phyloP scores from a whole-genome alignment of 768 basidiomycete species.

The Suillus lakei region DNA sequence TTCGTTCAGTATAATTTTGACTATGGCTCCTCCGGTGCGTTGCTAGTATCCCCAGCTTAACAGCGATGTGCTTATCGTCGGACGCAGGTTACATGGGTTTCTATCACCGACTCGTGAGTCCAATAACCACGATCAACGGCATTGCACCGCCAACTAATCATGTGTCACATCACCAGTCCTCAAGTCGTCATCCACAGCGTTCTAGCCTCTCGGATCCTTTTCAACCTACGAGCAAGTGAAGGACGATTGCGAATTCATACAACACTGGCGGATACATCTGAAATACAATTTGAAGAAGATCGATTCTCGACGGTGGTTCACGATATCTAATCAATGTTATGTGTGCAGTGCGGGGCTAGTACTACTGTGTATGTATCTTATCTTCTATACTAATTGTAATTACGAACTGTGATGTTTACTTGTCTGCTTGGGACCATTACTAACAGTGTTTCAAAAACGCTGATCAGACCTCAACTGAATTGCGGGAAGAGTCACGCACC shows the following conservation, averaged over 20 bases:
- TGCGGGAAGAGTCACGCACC: too few species aligned
- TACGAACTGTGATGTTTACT: background rate
- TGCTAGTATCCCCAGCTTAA: background rate
- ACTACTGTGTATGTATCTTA: background rate
- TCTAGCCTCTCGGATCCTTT: background rate
- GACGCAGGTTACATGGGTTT: too few species aligned
- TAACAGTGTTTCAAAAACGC: background rate
- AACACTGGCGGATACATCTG: too few species aligned
- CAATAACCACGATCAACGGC: background rate
- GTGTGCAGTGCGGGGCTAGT: background rate
- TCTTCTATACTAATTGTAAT: background rate
- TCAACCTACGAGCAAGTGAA: slow-evolving; percentile 7
- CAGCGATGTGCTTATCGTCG: background rate
- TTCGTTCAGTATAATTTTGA: background rate
- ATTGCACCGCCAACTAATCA: background rate
- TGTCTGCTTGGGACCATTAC: background rate
- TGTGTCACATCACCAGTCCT: background rate
- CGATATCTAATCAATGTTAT: background rate
- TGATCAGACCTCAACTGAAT: too few species aligned
- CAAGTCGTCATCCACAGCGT: slow-evolving; percentile 4
- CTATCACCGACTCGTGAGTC: background rate
- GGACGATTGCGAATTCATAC: background rate
- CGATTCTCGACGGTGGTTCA: too few species aligned
- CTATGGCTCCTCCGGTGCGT: background rate
- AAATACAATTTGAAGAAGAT: background rate